A percentile compares a stretch with the other conserved stretches of the same genome.
These are phyloP conservation scores for Colletotrichum navitas DNA, from an alignment of 2,329 filamentous ascomycete species.

Conservation along the genomic window DNA sequence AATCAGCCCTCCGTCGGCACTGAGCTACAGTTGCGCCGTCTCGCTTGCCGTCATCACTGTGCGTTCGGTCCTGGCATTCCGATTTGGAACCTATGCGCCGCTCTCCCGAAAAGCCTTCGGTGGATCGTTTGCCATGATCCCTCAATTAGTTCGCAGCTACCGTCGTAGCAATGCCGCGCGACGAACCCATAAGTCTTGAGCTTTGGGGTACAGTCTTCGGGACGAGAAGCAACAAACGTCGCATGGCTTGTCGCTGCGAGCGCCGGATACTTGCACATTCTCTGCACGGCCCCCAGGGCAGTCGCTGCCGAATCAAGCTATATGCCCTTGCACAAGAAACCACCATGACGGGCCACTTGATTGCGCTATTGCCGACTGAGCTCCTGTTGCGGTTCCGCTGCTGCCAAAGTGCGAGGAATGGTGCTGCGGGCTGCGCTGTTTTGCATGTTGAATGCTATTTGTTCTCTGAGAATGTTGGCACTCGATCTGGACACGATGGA, in stretches of 20 bases:
- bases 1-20: slow-evolving; percentile 8
- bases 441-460: neutral
- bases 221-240: slow-evolving; percentile 51
- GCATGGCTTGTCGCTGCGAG: neutral
- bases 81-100: slow-evolving; percentile 24
- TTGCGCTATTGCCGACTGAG: neutral
- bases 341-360: neutral
- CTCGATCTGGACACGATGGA: neutral
- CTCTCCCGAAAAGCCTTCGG: slow-evolving; percentile 18
- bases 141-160: slow-evolving; percentile 17
- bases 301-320: neutral
- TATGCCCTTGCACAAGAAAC: neutral
- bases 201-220: slow-evolving; percentile 26
- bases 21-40: neutral
- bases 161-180: neutral
- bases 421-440: neutral
- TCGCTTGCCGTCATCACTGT: slow-evolving; percentile 16
- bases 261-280: neutral
- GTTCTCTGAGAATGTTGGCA: neutral
- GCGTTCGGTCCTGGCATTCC: slow-evolving; percentile 11
- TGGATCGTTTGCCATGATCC: slow-evolving; percentile 24
- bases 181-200: neutral
- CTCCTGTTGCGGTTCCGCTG: neutral
- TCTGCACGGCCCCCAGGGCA: neutral
- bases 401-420: neutral